Base-by-base conservation (phyloP, 345 rosid species). In the Pistacia atlantica region DNA sequence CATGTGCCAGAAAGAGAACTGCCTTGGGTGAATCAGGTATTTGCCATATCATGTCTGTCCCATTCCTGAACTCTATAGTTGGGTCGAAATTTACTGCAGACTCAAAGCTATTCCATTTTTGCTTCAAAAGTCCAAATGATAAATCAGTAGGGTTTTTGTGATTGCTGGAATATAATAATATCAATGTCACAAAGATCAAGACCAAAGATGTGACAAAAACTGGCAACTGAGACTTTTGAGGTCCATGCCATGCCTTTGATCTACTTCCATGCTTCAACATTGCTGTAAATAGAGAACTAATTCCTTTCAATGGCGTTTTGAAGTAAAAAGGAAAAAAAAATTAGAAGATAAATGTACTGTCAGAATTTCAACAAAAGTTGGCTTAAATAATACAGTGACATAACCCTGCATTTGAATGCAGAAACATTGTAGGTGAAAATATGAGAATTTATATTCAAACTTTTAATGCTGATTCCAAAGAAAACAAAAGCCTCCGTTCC, bases 1-100 rank as follows among this genome's bases (percentile, higher is more conserved):
- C 99, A 74, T 96, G 99, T 78, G 94, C 98, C 17, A 91, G 51
- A 81, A 96, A 91, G 62, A 96, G 86, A 83, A 91, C 91, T 18
- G 93, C 99, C 68, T 87, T 93, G 1, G 97, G 92, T 14, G 88
- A 90, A 35, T 85, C 83, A 0, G 99, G 98, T 79, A 93, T 84
- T 82, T 89, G 89, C 92, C 93, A 96, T 73, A 90, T 87, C 78
- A 92, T 63, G 69, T 92, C 90, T 20, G 95, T 93, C 5, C 92
- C 91, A 75, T 92, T 92, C 63, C 88, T 89, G 42, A 80, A 77
- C 82, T 96, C 91, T 1, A 84, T 57, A 1, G 93, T 83, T 0
- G 95, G 97, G 67, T 79, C 68, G 77, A 83, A 78, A 55, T 84
- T 80, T 64, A 74, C 81, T 1, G 20, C 70, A 14, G 85, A 77